Base-by-base conservation (phyloP, 1,139 yeast genomes). In the Torulaspora globosa region DNA sequence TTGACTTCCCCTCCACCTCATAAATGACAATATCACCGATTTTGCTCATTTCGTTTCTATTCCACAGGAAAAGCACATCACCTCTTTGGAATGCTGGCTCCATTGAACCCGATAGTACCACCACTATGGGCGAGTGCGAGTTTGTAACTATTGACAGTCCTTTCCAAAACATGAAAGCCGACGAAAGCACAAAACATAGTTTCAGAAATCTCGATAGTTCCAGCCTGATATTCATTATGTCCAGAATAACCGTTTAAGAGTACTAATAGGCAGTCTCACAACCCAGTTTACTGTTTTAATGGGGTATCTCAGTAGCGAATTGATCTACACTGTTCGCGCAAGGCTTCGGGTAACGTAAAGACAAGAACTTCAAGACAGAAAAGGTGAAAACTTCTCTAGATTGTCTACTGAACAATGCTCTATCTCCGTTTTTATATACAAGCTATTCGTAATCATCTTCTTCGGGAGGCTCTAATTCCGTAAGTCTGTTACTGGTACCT, bases 31-130 rank as follows among this genome's bases (percentile, higher is more conserved):
- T 76, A 61, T 92, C 98, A n/a, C 99, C 99, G 1, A 90, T 95
- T 41, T 77, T 72, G 32, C 82, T 81, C 33, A 68, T 68, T 16
- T 69, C 59, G 49, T 84, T 82, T 54, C 97, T 75, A 67, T 92
- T 92, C 96, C 96, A 89, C 48, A 92, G 73, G 61, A 92, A 83
- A 50, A 92, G 71, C 34, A 94, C 83, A 63, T 92, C 99, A 41
- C 99, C 99, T 68, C 98, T 79, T 68, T 92, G 97, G 74, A 94
- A 94, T 0, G 98, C 98, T 1, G 99, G 99, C 65, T 94, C 98
- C 99, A 92, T 92, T 1, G 97, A 92, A 5, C 98, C 99, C 1
- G 97, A 88, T 39, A 92, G 77, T 10, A 92, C 99, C 31, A 92
- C 98, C 32, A 94, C 98, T 33, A 92, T 81, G 14, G 99, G 99